Conservation (phyloP, 2,329 filamentous ascomycete species). For the Tolypocladium pustulatum region DNA sequence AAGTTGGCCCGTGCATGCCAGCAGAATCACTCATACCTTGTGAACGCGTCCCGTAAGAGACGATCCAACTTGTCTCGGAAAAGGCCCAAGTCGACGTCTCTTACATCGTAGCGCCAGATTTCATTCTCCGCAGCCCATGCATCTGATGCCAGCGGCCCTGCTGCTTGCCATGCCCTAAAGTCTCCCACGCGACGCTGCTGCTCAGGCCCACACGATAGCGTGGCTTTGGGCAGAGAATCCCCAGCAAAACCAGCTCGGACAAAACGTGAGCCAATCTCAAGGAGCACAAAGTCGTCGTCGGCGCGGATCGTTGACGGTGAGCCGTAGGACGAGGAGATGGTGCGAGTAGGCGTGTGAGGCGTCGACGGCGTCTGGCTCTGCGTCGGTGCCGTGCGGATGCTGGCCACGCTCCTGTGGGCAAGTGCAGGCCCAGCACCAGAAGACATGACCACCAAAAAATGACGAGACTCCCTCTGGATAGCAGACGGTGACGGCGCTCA, state of each 20-base stretch:
- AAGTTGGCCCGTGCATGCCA: neutral
- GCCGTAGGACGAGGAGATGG: conserved; percentile 44
- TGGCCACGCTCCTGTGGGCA: conserved; percentile 48
- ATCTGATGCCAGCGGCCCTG: conserved; percentile 31
- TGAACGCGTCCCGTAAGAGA: conserved; percentile 69
- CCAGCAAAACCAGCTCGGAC: conserved; percentile 80
- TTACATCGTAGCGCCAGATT: conserved; percentile 70
- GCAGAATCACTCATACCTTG: conserved; percentile 42
- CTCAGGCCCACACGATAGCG: conserved; percentile 62
- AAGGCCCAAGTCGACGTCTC: conserved; percentile 63
- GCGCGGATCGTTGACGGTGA: conserved; percentile 51
- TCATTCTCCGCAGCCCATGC: conserved; percentile 57
- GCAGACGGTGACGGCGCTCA: neutral
- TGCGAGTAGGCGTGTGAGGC: conserved; percentile 52
- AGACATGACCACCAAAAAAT: conserved; percentile 27
- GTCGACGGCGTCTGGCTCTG: conserved; percentile 27
- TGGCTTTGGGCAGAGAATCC: conserved; percentile 64
- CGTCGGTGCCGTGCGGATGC: conserved; percentile 36
- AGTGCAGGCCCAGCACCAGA: conserved; percentile 32
- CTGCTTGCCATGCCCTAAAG: conserved; percentile 59
- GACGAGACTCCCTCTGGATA: too few relatives aligned
- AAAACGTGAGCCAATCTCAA: conserved; percentile 73
- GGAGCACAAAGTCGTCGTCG: conserved; percentile 76
- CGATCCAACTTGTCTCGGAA: conserved; percentile 82
- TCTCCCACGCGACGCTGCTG: conserved; percentile 71